Evolutionary conservation across 768 basidiomycete genomes (phyloP).

Genomic region (Multifurca ochricompacta): DNA sequence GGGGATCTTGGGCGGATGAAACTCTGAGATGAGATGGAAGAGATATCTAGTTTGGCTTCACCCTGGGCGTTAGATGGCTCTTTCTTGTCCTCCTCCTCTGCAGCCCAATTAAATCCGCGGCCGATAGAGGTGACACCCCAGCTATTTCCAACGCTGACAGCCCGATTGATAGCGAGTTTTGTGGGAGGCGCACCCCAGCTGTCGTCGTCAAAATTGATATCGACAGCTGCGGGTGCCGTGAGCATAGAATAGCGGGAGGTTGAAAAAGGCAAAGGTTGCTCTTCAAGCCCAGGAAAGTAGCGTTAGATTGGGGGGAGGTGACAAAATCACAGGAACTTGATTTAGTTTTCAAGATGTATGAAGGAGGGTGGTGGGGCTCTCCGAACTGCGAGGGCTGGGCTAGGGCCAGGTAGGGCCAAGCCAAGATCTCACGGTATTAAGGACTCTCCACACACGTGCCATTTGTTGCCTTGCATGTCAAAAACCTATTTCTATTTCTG

Average conservation of each 20-base stretch:
- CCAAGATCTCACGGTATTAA: constrained; percentile 1
- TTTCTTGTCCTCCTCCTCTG: constrained; percentile 28
- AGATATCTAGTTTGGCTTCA: constrained; percentile 11
- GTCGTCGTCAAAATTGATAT: constrained; percentile 55
- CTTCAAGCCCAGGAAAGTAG: neutral
- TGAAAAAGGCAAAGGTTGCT: neutral
- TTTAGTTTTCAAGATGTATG: neutral
- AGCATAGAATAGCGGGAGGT: constrained; percentile 36
- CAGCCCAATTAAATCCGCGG: constrained; percentile 69
- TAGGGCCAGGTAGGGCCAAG: too few species aligned
- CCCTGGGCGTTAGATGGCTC: constrained; percentile 7
- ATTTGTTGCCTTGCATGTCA: too few species aligned
- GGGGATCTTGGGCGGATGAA: constrained; percentile 17
- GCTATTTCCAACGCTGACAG: constrained; percentile 65
- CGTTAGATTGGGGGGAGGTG: neutral
- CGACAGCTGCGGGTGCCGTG: constrained; percentile 44
- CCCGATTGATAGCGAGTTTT: constrained; percentile 40
- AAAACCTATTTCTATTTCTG: neutral
- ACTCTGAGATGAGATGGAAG: neutral
- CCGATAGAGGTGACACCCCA: constrained; percentile 85
- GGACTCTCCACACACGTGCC: constrained; percentile 10
- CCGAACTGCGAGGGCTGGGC: neutral
- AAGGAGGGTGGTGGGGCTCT: neutral
- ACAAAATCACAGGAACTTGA: neutral
- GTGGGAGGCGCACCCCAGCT: constrained; percentile 55